Base-by-base conservation (phyloP, 306 rosid species). In the Quercus dentata region DNA sequence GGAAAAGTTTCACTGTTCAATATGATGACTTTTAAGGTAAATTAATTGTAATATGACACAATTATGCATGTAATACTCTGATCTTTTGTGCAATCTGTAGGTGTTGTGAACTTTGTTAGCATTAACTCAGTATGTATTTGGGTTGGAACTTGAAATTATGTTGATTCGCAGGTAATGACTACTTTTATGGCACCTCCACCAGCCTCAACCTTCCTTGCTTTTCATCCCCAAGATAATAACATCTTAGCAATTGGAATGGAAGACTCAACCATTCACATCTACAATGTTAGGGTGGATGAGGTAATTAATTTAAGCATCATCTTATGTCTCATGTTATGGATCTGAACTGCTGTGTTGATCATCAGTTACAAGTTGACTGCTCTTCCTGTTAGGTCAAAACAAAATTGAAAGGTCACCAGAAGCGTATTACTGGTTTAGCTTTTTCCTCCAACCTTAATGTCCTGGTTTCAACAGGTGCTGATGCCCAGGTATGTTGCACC, bases 211-310 rank as follows among this genome's bases (percentile, higher is more conserved):
- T 90, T 82, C 83, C 83, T 92, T 55, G 96, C 96, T 70, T 92
- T 94, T 82, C 92, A 92, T 81, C 98, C 98, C 59, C 86, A 81
- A 78, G 96, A 94, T 94, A 94, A 94, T 86, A 94, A 94, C 87
- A 85, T 94, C 84, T 86, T 94, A 44, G 98, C 98, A 84, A 90
- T 92, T 56, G 97, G 97, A 79, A 94, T 94, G 98, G 96, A 86
- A 75, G 97, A 94, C 83, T 94, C 94, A 71, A 85, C 94, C 77
- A 94, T 94, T 80, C 89, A 88, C 69, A 94, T 94, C 65, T 94
- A 89, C 85, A 90, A 88, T 86, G 91, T 87, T 74, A 84, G 96
- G 85, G 90, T 88, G 78, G 92, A 85, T 80, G 98, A 92, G 98
- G 98, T 94, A 86, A 71, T 54, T 79, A 31, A 56, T 55, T 51